phyloP scores from a whole-genome alignment of 2,329 filamentous ascomycete genomes.

The Xenosphaeropsis pyriputrescens region DNA sequence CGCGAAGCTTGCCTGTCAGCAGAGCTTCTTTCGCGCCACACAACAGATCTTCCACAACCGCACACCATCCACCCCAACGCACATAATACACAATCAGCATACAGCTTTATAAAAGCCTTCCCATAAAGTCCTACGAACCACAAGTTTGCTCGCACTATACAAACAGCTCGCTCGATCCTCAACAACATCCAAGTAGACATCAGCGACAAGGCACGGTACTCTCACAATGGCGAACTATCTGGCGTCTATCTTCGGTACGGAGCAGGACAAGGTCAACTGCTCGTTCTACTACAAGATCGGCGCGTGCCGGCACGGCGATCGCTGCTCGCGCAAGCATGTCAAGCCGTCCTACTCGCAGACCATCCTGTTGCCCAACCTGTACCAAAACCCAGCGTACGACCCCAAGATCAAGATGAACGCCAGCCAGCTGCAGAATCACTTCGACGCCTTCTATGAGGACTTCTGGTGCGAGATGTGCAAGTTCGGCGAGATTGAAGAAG shows the following conservation, averaged over 20 bases:
- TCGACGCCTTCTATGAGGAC: constrained; percentile 99
- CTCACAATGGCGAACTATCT: constrained; percentile 85
- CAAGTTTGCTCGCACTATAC: background rate
- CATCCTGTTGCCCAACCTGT: constrained; percentile 94
- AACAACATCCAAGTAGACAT: background rate
- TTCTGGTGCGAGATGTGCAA: constrained; percentile 99
- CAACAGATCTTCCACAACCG: background rate
- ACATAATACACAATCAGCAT: background rate
- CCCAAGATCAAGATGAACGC: constrained; percentile 94
- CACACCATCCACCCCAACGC: background rate
- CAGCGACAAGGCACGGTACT: background rate
- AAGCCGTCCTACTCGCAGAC: constrained; percentile 98
- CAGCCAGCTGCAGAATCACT: constrained; percentile 94
- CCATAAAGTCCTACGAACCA: background rate
- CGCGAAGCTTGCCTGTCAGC: background rate
- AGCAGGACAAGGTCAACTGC: constrained; percentile 99
- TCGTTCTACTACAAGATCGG: constrained; percentile 99
- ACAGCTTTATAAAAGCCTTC: background rate
- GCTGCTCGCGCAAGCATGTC: constrained; percentile 96
- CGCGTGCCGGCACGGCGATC: constrained; percentile 94
- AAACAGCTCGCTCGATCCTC: background rate
- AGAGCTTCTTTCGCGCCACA: background rate
- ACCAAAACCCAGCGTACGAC: constrained; percentile 97
- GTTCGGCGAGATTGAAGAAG: constrained; percentile 92
- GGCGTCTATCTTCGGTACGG: constrained; percentile 97